Percentiles rank a stretch among this genome's conserved stretches.
Evolutionary conservation across 805 yeast genomes (phyloP).

Genomic region (Kodamaea kaohsiungensis): DNA sequence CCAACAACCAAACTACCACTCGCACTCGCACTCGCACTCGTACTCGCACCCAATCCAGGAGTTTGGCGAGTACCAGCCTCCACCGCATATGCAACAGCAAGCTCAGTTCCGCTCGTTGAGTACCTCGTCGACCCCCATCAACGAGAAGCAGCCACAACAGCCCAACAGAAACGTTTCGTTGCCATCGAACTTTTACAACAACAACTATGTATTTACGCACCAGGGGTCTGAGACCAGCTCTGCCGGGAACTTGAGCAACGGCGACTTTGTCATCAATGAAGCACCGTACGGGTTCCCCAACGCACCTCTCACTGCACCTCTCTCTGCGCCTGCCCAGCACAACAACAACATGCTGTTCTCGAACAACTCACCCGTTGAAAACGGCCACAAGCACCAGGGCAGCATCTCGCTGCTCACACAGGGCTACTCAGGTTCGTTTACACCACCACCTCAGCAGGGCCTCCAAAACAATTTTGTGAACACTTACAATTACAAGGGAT

Average conservation of each 20-base stretch:
- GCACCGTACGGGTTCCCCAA: constrained; percentile 9
- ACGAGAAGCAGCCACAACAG: neutral
- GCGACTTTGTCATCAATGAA: constrained; percentile 9
- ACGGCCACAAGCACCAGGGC: constrained; percentile 2
- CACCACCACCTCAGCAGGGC: neutral
- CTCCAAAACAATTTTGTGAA: neutral
- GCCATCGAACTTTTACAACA: constrained; percentile 13
- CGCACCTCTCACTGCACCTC: neutral
- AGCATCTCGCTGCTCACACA: neutral
- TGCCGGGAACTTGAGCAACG: neutral
- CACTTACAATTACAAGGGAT: neutral
- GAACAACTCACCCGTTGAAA: neutral
- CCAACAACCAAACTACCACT: neutral
- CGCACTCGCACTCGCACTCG: constrained; percentile 10
- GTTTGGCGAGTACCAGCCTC: constrained; percentile 2
- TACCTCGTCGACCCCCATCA: constrained; percentile 9
- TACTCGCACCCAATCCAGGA: constrained; percentile 6
- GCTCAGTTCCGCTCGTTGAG: constrained; percentile 10
- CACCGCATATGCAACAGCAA: constrained; percentile 1
- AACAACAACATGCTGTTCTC: neutral
- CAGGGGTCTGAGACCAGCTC: constrained; percentile 3
- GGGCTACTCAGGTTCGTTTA: neutral
- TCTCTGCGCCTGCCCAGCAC: constrained; percentile 2
- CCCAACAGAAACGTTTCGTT: constrained; percentile 14
- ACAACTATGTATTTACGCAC: constrained; percentile 10